Evolutionary conservation across 495 filamentous ascomycete genomes (phyloP).

Genomic region (Chaetomidium leptoderma): DNA sequence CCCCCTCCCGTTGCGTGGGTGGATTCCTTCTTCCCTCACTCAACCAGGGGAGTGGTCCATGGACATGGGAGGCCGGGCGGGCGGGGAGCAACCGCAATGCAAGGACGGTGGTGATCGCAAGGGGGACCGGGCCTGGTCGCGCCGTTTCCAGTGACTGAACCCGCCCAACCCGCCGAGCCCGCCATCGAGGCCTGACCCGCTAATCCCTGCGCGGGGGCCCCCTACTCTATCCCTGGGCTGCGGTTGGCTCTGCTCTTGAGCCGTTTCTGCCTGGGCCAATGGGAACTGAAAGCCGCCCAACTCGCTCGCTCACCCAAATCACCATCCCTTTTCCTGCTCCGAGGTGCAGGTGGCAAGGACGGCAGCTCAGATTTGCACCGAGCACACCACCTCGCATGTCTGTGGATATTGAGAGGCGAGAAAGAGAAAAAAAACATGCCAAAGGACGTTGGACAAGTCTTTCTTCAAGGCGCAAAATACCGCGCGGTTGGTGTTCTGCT

Average conservation of each 20-base stretch:
- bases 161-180: constrained; percentile 1
- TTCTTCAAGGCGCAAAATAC: not conserved
- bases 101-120: constrained; percentile 13
- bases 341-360: constrained; percentile 1
- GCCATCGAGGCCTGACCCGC: constrained; percentile 1
- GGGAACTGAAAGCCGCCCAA: not conserved
- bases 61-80: not conserved
- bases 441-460: not conserved
- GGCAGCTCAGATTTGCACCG: not conserved
- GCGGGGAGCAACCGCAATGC: constrained; percentile 10
- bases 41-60: not conserved
- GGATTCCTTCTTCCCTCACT: not conserved
- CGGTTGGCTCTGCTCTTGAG: constrained; percentile 18
- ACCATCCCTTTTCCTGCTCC: not conserved
- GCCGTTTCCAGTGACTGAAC: constrained; percentile 12
- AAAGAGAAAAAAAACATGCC: not conserved
- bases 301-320: not conserved
- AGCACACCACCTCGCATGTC: not conserved
- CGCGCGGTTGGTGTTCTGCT: constrained; percentile 8
- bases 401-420: not conserved
- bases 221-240: constrained; percentile 8
- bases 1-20: not conserved
- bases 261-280: constrained; percentile 14
- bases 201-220: constrained; percentile 10
- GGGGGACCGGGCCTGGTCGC: constrained; percentile 16